phyloP scores from a whole-genome alignment of 257 asterid genomes.

The Knoxia roxburghii region DNA sequence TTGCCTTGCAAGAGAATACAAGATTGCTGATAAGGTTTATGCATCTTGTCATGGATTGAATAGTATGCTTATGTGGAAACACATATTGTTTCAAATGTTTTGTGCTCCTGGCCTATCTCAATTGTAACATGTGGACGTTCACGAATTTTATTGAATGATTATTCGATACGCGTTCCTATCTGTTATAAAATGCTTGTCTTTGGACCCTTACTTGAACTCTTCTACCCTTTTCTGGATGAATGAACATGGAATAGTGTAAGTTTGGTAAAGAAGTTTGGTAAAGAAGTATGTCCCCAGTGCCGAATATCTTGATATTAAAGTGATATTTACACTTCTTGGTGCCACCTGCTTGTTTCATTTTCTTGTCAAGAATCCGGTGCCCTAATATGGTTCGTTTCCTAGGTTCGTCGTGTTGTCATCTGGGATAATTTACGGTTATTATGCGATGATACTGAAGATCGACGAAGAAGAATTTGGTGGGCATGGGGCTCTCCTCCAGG shows the following conservation, averaged over 20 bases:
- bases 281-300: too few species aligned
- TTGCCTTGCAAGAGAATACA: background rate
- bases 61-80: background rate
- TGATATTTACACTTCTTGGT: background rate
- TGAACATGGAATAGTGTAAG: background rate
- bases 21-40: background rate
- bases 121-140: background rate
- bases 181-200: too few species aligned
- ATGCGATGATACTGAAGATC: constrained; percentile 59
- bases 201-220: background rate
- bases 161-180: background rate
- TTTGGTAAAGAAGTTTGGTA: background rate
- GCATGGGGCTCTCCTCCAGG: constrained; percentile 88
- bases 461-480: constrained; percentile 99
- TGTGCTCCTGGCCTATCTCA: background rate
- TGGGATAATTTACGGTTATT: constrained; percentile 76
- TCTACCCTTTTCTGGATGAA: background rate
- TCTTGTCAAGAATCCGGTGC: background rate
- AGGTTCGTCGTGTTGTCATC: constrained; percentile 74
- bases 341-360: background rate
- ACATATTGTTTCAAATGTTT: background rate
- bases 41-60: background rate
- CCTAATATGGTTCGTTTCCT: constrained; percentile 14
- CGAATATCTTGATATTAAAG: background rate
- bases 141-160: background rate